A percentile compares a stretch with the other conserved stretches of the same genome.
phyloP scores from a whole-genome alignment of 768 basidiomycete genomes.

The Tulasnella sp. region DNA sequence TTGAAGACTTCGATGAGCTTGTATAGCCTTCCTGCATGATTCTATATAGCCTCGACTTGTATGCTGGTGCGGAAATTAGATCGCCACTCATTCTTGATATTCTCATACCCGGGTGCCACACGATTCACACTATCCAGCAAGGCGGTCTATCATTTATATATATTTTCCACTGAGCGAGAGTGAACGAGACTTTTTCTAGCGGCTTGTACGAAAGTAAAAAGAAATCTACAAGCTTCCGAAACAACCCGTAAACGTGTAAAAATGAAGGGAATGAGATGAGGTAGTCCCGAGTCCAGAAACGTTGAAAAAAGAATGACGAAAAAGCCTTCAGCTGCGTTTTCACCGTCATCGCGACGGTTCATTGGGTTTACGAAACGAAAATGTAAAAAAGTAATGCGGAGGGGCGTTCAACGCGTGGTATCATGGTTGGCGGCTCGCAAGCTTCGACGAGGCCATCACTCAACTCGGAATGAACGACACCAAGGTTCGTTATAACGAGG shows the following conservation, averaged over 20 bases:
- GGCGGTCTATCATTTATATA: too few species aligned
- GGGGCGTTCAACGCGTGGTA: not conserved
- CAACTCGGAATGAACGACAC: conserved; percentile 2
- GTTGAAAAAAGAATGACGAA: not conserved
- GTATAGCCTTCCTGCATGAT: too few species aligned
- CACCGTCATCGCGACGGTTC: not conserved
- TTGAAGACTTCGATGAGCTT: too few species aligned
- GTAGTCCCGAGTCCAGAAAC: not conserved
- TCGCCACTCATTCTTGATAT: too few species aligned
- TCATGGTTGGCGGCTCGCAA: not conserved
- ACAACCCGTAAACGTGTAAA: not conserved
- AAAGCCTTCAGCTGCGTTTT: not conserved
- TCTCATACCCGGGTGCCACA: too few species aligned
- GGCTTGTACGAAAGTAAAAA: too few species aligned
- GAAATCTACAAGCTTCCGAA: too few species aligned
- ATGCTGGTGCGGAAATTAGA: too few species aligned
- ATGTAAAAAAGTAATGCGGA: not conserved
- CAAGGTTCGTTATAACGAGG: not conserved
- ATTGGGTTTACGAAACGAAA: not conserved
- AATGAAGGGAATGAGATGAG: not conserved
- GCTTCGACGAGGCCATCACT: not conserved
- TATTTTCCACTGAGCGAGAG: too few species aligned
- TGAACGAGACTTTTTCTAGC: too few species aligned
- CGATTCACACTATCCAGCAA: too few species aligned
- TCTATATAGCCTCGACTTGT: too few species aligned